Percentiles rank a stretch among this genome's conserved stretches.
Evolutionary conservation across 2,329 filamentous ascomycete species (phyloP).

Genomic region (Epichloe aotearoae): DNA sequence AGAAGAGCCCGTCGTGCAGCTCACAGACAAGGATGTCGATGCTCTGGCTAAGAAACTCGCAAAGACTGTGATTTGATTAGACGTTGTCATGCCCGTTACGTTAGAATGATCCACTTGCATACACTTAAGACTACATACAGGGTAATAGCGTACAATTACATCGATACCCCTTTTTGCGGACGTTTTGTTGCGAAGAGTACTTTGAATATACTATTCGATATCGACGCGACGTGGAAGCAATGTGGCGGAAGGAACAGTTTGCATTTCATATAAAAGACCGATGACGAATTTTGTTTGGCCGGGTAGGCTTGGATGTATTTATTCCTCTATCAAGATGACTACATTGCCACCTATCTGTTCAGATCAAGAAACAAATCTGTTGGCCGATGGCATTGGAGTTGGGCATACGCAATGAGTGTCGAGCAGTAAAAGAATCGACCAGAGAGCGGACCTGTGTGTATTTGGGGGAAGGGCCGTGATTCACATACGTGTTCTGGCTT

Average conservation of each 20-base stretch:
- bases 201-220: neutral
- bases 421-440: neutral
- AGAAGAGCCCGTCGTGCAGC: constrained; percentile 56
- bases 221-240: too few relatives aligned
- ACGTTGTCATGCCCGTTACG: neutral
- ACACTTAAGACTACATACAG: constrained; percentile 5
- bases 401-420: neutral
- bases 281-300: too few relatives aligned
- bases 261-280: too few relatives aligned
- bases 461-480: neutral
- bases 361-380: too few relatives aligned
- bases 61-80: constrained; percentile 47
- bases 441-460: neutral
- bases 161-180: constrained; percentile 15
- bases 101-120: neutral
- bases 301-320: too few relatives aligned
- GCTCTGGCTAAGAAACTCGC: constrained; percentile 61
- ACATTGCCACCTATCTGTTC: too few relatives aligned
- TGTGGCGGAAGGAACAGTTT: too few relatives aligned
- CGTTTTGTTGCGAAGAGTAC: neutral
- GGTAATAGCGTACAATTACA: constrained; percentile 14
- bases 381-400: too few relatives aligned
- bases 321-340: too few relatives aligned
- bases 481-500: constrained; percentile 2
- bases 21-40: constrained; percentile 68